phyloP scores from a whole-genome alignment of 805 yeast genomes.

The Nakazawaea wyomingensis region DNA sequence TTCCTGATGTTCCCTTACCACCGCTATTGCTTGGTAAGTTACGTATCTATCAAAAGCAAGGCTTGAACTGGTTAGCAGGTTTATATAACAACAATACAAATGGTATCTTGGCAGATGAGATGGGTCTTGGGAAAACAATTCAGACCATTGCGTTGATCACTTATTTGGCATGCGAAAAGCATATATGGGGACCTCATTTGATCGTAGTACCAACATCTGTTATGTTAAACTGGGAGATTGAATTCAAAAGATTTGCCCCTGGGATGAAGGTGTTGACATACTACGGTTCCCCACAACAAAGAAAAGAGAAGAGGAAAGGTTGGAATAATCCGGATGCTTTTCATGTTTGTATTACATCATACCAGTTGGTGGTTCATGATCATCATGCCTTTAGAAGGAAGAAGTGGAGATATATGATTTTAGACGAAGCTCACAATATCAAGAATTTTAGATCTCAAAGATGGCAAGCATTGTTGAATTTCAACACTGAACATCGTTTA shows the following conservation, averaged over 20 bases:
- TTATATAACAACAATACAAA: conserved; percentile 87
- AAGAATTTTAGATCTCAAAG: conserved; percentile 94
- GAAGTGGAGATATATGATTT: conserved; percentile 92
- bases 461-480: conserved; percentile 93
- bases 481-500: conserved; percentile 84
- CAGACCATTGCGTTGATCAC: conserved; percentile 87
- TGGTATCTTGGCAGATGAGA: conserved; percentile 97
- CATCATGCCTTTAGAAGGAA: conserved; percentile 90
- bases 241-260: conserved; percentile 95
- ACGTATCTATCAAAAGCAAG: conserved; percentile 91
- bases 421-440: conserved; percentile 98
- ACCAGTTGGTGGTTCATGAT: conserved; percentile 96
- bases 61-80: conserved; percentile 95
- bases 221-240: conserved; percentile 99
- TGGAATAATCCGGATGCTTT: conserved; percentile 97
- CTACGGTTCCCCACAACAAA: conserved; percentile 94
- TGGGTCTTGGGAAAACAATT: conserved; percentile 97
- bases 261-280: conserved; percentile 94
- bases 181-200: conserved; percentile 96
- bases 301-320: conserved; percentile 92
- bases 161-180: conserved; percentile 88
- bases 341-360: conserved; percentile 95
- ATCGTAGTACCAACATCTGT: conserved; percentile 98
- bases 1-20: conserved; percentile 76
- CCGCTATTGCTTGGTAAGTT: conserved; percentile 71